phyloP scores from a whole-genome alignment of 768 basidiomycete genomes.

The Filobasidium floriforme region DNA sequence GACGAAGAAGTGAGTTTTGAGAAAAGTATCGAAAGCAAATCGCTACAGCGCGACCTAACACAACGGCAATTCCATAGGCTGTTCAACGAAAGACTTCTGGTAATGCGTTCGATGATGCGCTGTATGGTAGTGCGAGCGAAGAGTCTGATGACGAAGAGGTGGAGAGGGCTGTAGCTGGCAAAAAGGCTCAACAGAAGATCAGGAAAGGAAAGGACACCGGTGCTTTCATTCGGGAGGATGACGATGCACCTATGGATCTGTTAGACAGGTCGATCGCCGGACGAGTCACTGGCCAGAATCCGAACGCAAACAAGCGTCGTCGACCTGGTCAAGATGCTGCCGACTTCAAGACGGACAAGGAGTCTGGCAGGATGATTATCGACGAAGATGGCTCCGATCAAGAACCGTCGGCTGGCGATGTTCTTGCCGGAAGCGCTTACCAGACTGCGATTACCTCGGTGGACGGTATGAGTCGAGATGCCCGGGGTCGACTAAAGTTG shows the following conservation, averaged over 20 bases:
- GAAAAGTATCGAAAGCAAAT: background rate
- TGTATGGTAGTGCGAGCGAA: constrained; percentile 91
- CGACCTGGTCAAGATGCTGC: constrained; percentile 77
- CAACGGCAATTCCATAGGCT: background rate
- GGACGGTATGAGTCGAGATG: constrained; percentile 81
- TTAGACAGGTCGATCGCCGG: constrained; percentile 58
- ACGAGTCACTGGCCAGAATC: constrained; percentile 41
- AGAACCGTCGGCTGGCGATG: constrained; percentile 18
- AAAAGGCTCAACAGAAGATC: constrained; percentile 19
- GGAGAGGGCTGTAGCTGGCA: constrained; percentile 18
- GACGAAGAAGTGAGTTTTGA: constrained; percentile 49
- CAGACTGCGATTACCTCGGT: constrained; percentile 71
- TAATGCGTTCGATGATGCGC: constrained; percentile 91
- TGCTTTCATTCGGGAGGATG: constrained; percentile 70
- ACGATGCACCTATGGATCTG: constrained; percentile 92
- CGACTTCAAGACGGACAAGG: constrained; percentile 77
- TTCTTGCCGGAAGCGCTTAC: constrained; percentile 59
- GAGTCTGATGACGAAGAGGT: constrained; percentile 48
- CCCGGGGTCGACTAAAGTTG: constrained; percentile 80
- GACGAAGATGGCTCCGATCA: constrained; percentile 54
- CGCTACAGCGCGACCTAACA: background rate
- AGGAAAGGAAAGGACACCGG: constrained; percentile 46
- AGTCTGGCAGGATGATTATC: constrained; percentile 42
- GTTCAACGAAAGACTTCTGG: constrained; percentile 51
- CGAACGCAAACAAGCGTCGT: constrained; percentile 43